Conservation (phyloP, 2,329 filamentous ascomycete species). For the Calonectria honghensis region DNA sequence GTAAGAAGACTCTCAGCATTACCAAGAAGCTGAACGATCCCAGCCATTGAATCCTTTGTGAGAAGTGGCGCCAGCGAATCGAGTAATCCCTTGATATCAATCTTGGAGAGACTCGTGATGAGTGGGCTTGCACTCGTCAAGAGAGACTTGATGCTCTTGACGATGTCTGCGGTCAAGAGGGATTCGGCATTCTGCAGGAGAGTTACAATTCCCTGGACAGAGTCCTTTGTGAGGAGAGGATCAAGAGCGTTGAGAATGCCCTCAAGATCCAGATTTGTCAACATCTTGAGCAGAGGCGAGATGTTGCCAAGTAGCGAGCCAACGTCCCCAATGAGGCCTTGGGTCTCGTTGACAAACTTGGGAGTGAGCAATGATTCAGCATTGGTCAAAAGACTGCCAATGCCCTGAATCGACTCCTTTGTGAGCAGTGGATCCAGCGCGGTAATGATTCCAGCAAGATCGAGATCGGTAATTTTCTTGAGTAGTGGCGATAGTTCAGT, state of each 20-base stretch:
- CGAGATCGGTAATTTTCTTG: neutral
- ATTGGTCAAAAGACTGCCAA: neutral
- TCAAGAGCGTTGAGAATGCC: neutral
- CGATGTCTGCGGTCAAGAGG: constrained; percentile 50
- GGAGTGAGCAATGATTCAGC: neutral
- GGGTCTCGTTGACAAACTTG: neutral
- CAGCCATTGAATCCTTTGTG: neutral
- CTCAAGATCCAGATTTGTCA: neutral
- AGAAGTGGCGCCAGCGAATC: constrained; percentile 45
- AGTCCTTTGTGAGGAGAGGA: neutral
- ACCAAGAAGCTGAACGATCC: neutral
- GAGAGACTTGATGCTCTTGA: constrained; percentile 45
- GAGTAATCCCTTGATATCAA: constrained; percentile 60
- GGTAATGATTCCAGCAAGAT: neutral
- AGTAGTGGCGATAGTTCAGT: neutral
- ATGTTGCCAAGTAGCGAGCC: neutral
- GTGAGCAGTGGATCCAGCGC: neutral
- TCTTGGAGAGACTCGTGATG: constrained; percentile 54
- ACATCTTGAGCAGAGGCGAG: neutral
- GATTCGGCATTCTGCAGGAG: constrained; percentile 22
- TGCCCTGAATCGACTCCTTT: neutral
- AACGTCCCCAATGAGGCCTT: neutral
- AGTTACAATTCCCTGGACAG: neutral
- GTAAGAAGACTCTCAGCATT: neutral
- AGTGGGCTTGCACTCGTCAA: constrained; percentile 35